Conservation (phyloP, 1,284 basidiomycete species). For the Xerocomus amazonicus region DNA sequence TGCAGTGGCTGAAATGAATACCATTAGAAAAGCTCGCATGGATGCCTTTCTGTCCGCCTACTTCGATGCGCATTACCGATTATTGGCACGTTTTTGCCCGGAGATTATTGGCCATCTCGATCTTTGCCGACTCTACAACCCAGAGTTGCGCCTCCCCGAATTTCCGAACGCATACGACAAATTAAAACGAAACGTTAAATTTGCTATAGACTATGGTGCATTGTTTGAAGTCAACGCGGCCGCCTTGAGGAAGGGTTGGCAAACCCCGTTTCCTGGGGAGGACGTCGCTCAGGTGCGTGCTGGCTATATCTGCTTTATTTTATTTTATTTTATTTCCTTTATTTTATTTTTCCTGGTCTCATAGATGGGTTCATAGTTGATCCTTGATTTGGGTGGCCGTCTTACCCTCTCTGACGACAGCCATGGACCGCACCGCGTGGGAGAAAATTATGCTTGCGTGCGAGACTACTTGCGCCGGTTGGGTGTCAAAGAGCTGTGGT, state of each 20-base stretch:
- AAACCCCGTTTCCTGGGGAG: conserved; percentile 74
- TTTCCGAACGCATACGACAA: conserved; percentile 62
- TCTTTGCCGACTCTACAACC: conserved; percentile 79
- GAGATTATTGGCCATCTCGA: conserved; percentile 95
- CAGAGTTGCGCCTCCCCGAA: conserved; percentile 49
- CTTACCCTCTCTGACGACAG: conserved; percentile 94
- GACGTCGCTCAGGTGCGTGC: conserved; percentile 74
- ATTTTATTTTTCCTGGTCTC: conserved; percentile 17
- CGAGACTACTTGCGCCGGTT: conserved; percentile 64
- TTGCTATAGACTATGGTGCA: conserved; percentile 80
- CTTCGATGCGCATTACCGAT: conserved; percentile 77
- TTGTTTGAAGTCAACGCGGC: conserved; percentile 94
- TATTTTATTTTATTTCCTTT: background rate
- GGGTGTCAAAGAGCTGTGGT: conserved; percentile 72
- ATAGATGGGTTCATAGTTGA: conserved; percentile 50
- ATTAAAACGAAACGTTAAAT: conserved; percentile 74
- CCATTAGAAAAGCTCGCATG: conserved; percentile 24
- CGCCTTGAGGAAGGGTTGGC: conserved; percentile 91
- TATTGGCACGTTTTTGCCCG: conserved; percentile 72
- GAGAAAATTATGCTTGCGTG: conserved; percentile 76
- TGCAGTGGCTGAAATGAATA: conserved; percentile 27
- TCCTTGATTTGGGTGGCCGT: conserved; percentile 63
- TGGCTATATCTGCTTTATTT: conserved; percentile 8
- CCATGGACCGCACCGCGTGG: conserved; percentile 87
- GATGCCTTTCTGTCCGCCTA: conserved; percentile 64